Conservation (phyloP, 2,329 filamentous ascomycete species). For the Trichoderma cornu-damae region DNA sequence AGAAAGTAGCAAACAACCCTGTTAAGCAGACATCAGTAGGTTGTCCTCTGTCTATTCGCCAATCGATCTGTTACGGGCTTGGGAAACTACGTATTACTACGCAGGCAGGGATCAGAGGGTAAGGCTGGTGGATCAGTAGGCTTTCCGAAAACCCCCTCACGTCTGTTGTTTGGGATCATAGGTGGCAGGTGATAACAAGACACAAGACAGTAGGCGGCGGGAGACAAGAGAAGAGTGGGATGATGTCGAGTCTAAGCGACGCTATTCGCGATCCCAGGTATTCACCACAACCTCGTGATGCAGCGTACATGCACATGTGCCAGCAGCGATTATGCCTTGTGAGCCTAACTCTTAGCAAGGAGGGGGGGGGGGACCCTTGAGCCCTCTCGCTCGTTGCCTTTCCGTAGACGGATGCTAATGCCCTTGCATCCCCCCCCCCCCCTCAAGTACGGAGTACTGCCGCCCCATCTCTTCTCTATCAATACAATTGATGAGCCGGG, state of each 20-base stretch:
- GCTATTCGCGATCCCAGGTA: constrained; percentile 1
- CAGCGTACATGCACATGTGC: not conserved
- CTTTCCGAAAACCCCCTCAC: not conserved
- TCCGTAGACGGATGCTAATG: not conserved
- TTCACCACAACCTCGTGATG: constrained; percentile 3
- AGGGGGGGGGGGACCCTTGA: not conserved
- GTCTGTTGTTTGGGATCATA: too few relatives aligned
- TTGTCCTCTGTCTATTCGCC: not conserved
- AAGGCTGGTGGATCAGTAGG: not conserved
- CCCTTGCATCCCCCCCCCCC: not conserved
- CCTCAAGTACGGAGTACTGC: not conserved
- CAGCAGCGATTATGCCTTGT: not conserved
- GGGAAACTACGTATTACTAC: not conserved
- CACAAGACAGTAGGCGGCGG: not conserved
- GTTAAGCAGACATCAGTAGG: not conserved
- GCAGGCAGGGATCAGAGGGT: not conserved
- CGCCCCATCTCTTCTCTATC: not conserved
- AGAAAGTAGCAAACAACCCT: too few relatives aligned
- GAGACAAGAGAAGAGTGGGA: constrained; percentile 1
- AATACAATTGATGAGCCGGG: not conserved
- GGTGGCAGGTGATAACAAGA: too few relatives aligned
- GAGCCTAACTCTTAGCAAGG: not conserved
- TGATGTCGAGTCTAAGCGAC: not conserved
- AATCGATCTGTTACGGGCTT: not conserved
- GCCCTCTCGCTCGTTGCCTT: not conserved